Evolutionary conservation across 169 alveolate species (phyloP).

Genomic region (Sarcocystis neurona): DNA sequence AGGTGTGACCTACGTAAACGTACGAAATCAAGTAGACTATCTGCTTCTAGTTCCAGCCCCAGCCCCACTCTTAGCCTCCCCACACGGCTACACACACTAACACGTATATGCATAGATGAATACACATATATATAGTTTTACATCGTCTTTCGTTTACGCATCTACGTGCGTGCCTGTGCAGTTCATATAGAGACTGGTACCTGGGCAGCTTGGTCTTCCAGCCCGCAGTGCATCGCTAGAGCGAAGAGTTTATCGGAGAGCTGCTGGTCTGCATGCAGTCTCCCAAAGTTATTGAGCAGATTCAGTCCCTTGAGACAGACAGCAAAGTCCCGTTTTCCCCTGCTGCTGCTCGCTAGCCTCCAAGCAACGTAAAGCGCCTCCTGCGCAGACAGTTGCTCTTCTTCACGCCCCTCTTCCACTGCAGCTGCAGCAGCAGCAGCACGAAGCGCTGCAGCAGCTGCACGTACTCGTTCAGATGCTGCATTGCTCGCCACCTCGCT

Average conservation of each 20-base stretch:
- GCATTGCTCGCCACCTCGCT: too few species aligned
- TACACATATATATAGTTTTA: not conserved
- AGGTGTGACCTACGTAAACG: too few species aligned
- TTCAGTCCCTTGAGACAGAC: constrained; percentile 10
- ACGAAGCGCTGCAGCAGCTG: not conserved
- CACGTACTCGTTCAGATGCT: not conserved
- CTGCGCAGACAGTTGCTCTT: too few species aligned
- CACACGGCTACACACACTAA: too few species aligned
- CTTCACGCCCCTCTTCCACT: not conserved
- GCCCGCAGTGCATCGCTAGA: constrained; percentile 23
- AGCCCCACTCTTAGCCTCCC: too few species aligned
- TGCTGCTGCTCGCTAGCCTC: not conserved
- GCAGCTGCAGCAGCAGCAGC: not conserved
- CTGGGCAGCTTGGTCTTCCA: not conserved
- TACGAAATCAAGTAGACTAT: too few species aligned
- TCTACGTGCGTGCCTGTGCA: not conserved
- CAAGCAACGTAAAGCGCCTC: constrained; percentile 26
- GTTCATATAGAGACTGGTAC: too few species aligned
- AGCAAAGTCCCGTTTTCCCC: not conserved
- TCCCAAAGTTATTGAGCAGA: not conserved
- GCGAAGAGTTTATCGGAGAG: constrained; percentile 18
- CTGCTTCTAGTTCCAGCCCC: too few species aligned
- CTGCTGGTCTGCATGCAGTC: constrained; percentile 9
- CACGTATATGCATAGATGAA: too few species aligned
- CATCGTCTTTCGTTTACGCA: not conserved